Evolutionary conservation across 176 grass and related monocot species (phyloP).

Genomic region (Canna indica): DNA sequence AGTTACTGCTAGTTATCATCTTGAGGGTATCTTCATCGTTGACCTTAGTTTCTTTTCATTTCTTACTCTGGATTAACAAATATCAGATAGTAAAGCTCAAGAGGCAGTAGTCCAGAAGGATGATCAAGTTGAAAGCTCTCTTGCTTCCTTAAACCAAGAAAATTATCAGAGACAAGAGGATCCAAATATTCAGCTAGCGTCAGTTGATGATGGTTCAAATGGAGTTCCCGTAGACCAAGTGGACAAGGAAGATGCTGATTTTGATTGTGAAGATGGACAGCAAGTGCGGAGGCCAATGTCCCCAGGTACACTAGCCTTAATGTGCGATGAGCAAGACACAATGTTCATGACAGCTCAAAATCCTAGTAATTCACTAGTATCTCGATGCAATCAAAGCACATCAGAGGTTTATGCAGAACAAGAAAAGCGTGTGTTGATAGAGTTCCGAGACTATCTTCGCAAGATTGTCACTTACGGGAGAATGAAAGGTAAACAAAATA

Average conservation of each 20-base stretch:
- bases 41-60: neutral
- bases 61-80: slow-evolving; percentile 4
- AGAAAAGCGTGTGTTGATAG: slow-evolving; percentile 26
- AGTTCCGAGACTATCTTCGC: slow-evolving; percentile 23
- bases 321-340: slow-evolving; percentile 30
- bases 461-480: slow-evolving; percentile 18
- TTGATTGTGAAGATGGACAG: slow-evolving; percentile 7
- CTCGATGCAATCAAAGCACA: neutral
- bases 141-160: slow-evolving; percentile 20
- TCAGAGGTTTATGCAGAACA: slow-evolving; percentile 22
- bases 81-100: slow-evolving; percentile 14
- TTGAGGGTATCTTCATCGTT: neutral
- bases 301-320: slow-evolving; percentile 24
- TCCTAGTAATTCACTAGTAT: slow-evolving; percentile 3
- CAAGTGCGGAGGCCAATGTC: slow-evolving; percentile 21
- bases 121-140: slow-evolving; percentile 9
- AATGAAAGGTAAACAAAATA: slow-evolving; percentile 24
- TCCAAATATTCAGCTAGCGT: neutral
- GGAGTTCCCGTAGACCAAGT: slow-evolving; percentile 7
- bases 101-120: slow-evolving; percentile 8
- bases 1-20: neutral
- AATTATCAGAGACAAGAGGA: slow-evolving; percentile 10
- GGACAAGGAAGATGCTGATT: neutral
- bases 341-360: slow-evolving; percentile 21
- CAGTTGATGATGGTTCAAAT: slow-evolving; percentile 1